A percentile compares a stretch with the other conserved stretches of the same genome.
These are phyloP conservation scores for Fusarium albidum DNA, from an alignment of 2,329 filamentous ascomycete species.

Conservation along the genomic window DNA sequence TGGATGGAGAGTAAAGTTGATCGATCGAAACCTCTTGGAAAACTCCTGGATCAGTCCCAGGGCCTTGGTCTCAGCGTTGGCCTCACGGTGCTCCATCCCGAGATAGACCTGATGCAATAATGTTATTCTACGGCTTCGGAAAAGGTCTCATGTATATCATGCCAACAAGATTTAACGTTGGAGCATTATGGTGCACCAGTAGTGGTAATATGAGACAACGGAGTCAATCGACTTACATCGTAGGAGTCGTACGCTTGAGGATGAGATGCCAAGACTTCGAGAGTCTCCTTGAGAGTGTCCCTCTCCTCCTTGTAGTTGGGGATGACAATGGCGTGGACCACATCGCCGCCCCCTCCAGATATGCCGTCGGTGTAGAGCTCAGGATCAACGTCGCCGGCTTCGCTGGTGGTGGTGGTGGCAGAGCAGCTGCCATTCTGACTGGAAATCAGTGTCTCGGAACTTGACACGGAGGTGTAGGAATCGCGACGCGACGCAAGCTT, in stretches of 20 bases:
- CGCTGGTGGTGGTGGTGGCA: conserved; percentile 57
- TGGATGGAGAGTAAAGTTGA: conserved; percentile 74
- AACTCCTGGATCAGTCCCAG: conserved; percentile 69
- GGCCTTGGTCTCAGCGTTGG: conserved; percentile 68
- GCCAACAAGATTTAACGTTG: background rate
- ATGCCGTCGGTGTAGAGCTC: conserved; percentile 57
- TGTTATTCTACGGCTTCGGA: conserved; percentile 7
- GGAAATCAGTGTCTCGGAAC: conserved; percentile 60
- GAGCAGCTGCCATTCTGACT: conserved; percentile 55
- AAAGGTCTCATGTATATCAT: background rate
- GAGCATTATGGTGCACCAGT: background rate
- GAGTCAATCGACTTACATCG: conserved; percentile 65
- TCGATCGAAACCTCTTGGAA: conserved; percentile 69
- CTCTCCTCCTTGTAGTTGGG: conserved; percentile 80
- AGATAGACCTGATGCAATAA: conserved; percentile 66
- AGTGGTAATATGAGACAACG: too few species aligned
- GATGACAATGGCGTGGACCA: conserved; percentile 73
- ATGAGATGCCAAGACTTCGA: conserved; percentile 74
- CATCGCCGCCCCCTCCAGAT: conserved; percentile 49
- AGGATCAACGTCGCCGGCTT: conserved; percentile 59
- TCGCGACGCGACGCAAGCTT: conserved; percentile 58
- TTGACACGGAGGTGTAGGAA: conserved; percentile 64
- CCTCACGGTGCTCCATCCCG: conserved; percentile 76
- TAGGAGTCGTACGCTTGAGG: conserved; percentile 69
- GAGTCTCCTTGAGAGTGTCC: conserved; percentile 72